These are phyloP conservation scores for Stemphylium vesicarium DNA, from an alignment of 2,329 filamentous ascomycete genomes.

Conservation along the genomic window DNA sequence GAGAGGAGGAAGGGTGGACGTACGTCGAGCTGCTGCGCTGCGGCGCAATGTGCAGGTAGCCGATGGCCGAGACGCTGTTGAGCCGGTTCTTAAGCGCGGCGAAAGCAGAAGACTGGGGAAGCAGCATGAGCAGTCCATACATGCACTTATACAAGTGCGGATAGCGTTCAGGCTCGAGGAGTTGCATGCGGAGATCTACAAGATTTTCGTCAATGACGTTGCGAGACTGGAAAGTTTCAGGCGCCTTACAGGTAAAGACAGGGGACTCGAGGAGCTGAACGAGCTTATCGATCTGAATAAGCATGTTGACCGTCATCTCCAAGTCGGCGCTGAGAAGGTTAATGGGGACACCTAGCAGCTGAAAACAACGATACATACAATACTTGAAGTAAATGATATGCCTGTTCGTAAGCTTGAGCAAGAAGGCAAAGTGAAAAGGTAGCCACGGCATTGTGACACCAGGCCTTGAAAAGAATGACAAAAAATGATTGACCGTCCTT, in stretches of 20 bases:
- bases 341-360: constrained; percentile 21
- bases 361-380: constrained; percentile 66
- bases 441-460: constrained; percentile 98
- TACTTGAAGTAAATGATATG: constrained; percentile 92
- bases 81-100: constrained; percentile 94
- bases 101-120: constrained; percentile 98
- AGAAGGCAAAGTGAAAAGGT: constrained; percentile 95
- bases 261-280: constrained; percentile 96
- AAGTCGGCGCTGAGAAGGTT: constrained; percentile 76
- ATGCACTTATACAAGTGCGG: constrained; percentile 97
- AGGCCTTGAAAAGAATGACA: constrained; percentile 90
- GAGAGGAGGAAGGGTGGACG: constrained; percentile 52
- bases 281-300: constrained; percentile 98
- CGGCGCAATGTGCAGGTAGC: constrained; percentile 84
- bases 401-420: constrained; percentile 97
- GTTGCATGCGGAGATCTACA: constrained; percentile 86
- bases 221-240: constrained; percentile 2
- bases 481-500: constrained; percentile 97
- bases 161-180: constrained; percentile 93
- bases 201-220: constrained; percentile 11
- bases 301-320: constrained; percentile 98
- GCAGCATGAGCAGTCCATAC: constrained; percentile 94
- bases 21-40: constrained; percentile 71
- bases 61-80: constrained; percentile 96
- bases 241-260: constrained; percentile 85